A percentile compares a stretch with the other conserved stretches of the same genome.
These are phyloP conservation scores for Verticillium isaacii DNA, from an alignment of 2,329 filamentous ascomycete genomes.

Conservation along the genomic window DNA sequence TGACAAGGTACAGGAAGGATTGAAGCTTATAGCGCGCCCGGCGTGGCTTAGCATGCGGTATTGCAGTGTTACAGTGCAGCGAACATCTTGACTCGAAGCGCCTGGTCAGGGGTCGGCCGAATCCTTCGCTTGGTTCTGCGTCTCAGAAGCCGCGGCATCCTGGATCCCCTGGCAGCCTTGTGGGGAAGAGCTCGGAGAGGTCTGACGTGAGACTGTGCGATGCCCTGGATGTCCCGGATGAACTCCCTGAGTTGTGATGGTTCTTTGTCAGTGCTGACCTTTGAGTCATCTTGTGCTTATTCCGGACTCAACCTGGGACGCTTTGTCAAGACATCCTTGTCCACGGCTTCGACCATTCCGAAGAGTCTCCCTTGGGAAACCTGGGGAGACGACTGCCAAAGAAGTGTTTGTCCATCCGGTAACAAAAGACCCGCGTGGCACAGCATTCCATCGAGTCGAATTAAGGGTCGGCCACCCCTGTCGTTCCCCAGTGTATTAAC, in stretches of 20 bases:
- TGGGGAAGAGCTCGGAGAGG: neutral
- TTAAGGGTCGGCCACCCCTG: neutral
- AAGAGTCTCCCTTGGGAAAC: neutral
- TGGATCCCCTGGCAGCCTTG: neutral
- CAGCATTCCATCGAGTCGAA: neutral
- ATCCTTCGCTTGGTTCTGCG: neutral
- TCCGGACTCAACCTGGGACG: neutral
- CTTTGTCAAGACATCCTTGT: neutral
- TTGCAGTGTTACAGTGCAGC: neutral
- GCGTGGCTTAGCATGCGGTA: neutral
- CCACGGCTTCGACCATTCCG: neutral
- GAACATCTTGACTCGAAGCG: neutral
- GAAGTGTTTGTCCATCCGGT: neutral
- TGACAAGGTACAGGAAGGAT: neutral
- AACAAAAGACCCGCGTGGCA: slow-evolving; percentile 3
- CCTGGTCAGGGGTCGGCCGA: neutral
- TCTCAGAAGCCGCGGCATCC: neutral
- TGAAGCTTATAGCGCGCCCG: neutral
- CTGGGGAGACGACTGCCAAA: neutral
- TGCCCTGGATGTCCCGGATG: neutral
- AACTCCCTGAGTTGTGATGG: neutral
- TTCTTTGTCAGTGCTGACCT: neutral
- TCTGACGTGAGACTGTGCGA: neutral
- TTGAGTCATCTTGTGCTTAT: neutral
- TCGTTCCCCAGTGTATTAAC: neutral